Conservation (phyloP, 1,284 basidiomycete species). For the Anthracocystis setariae region DNA sequence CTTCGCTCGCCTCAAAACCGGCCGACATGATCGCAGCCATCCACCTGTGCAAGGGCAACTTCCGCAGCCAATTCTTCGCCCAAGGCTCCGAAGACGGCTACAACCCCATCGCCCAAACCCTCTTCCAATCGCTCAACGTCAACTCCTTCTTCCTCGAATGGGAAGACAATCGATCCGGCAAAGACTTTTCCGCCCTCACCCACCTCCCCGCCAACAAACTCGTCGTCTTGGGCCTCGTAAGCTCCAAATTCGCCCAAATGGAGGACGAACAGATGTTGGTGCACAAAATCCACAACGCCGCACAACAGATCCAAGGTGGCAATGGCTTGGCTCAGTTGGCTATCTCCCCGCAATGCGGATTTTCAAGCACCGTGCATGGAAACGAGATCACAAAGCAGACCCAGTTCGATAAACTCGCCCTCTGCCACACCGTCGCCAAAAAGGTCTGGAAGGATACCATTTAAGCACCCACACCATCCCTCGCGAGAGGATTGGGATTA, state of each 20-base stretch:
- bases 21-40: conserved; percentile 76
- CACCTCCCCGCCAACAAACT: conserved; percentile 76
- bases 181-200: conserved; percentile 69
- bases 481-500: too few relatives aligned
- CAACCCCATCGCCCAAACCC: conserved; percentile 74
- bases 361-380: conserved; percentile 73
- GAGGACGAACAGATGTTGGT: conserved; percentile 75
- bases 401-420: conserved; percentile 72
- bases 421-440: conserved; percentile 72
- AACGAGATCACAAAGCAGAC: conserved; percentile 71
- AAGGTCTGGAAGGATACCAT: conserved; percentile 40
- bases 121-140: conserved; percentile 80
- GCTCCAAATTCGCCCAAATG: conserved; percentile 77
- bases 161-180: conserved; percentile 78
- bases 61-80: conserved; percentile 69
- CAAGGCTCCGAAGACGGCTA: conserved; percentile 77
- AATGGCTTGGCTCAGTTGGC: conserved; percentile 74
- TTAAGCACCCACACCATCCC: too few relatives aligned
- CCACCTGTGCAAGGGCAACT: conserved; percentile 84
- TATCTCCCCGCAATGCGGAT: conserved; percentile 80
- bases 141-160: conserved; percentile 81
- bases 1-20: conserved; percentile 74
- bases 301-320: conserved; percentile 71
- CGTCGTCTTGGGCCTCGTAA: conserved; percentile 79
- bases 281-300: conserved; percentile 75